Evolutionary conservation across 176 grass and related monocot species (phyloP).

Genomic region (Rhynchospora breviuscula): DNA sequence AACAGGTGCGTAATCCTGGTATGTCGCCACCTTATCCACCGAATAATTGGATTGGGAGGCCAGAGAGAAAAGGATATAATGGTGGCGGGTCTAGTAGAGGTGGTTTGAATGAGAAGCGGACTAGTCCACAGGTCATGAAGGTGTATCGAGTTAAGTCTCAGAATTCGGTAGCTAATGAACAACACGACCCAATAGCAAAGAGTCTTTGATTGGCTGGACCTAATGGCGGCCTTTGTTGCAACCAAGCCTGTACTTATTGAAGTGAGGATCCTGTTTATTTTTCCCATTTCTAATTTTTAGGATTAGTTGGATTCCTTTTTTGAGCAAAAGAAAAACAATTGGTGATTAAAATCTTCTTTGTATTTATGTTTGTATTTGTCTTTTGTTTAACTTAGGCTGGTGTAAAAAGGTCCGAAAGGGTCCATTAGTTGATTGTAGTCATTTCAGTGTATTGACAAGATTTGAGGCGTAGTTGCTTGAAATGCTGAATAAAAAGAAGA

Average conservation of each 20-base stretch:
- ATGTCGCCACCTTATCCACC: constrained; percentile 60
- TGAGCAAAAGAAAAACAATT: background rate
- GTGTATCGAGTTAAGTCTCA: constrained; percentile 21
- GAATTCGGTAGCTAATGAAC: constrained; percentile 2
- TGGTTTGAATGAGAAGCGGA: constrained; percentile 2
- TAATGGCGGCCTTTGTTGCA: background rate
- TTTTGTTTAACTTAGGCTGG: background rate
- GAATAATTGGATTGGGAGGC: constrained; percentile 77
- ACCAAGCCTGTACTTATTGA: background rate
- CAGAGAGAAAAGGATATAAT: constrained; percentile 14
- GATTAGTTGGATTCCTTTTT: background rate
- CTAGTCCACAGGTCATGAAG: background rate
- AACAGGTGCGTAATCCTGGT: constrained; percentile 27
- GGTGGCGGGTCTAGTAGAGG: constrained; percentile 22
- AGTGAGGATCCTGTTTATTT: background rate
- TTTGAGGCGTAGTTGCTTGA: background rate
- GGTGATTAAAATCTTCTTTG: background rate
- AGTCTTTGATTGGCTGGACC: background rate
- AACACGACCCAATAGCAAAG: constrained; percentile 4
- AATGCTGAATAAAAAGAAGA: background rate
- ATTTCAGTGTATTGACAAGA: background rate
- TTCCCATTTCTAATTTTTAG: background rate
- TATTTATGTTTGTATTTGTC: background rate
- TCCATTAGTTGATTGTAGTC: background rate
- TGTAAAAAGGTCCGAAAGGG: background rate